Evolutionary conservation across 768 basidiomycete genomes (phyloP), one percentile per base, ranked within the genome.

Genomic region (Austroboletus eburneus): DNA sequence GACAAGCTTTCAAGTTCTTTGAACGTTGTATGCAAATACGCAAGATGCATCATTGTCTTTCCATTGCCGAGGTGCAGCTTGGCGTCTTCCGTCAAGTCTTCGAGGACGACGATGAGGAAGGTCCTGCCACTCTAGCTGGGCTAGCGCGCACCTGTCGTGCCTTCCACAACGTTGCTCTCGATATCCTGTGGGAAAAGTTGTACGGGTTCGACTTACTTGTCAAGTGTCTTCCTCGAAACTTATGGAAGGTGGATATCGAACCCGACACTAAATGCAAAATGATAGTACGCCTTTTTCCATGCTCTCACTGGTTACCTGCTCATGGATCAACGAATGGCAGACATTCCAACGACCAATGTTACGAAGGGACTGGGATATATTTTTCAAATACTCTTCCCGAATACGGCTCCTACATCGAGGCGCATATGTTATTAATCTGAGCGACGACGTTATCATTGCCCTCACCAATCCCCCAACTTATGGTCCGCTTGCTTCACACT

Each of bases 131-230:
- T 2, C 48, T 66, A 16, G 64, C 53, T 23, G 45, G 46, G 13
- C 46, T 64, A 5, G 65, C 62, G 2, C 54, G 63, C 42, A 57
- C 59, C 8, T 67, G 62, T 47, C 46, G 43, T 2, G 51, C 54
- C 4, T 62, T 64, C 39, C 50, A 48, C 38, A 40, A 41, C 14
- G 21, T 43, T 5, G 59, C 65, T 9, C 56, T 64, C 21, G 63
- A 64, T 43, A 41, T 52, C 2, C 20, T 65, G 37, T 64, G 65
- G 63, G 50, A 24, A 8, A 16, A 22, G 10, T 41, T 59, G 50
- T 46, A 55, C 29, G 57, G 53, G 4, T 54, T 64, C 46, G 27
- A 46, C n/a, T 25, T 41, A 16, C 55, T 66, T 33, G 20, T 64
- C 17, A 48, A 47, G 37, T 57, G 55, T 36, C 57, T 64, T 45